A percentile compares a stretch with the other conserved stretches of the same genome.
Evolutionary conservation across 768 basidiomycete species (phyloP).

Genomic region (Trichaptum fuscoviolaceum): DNA sequence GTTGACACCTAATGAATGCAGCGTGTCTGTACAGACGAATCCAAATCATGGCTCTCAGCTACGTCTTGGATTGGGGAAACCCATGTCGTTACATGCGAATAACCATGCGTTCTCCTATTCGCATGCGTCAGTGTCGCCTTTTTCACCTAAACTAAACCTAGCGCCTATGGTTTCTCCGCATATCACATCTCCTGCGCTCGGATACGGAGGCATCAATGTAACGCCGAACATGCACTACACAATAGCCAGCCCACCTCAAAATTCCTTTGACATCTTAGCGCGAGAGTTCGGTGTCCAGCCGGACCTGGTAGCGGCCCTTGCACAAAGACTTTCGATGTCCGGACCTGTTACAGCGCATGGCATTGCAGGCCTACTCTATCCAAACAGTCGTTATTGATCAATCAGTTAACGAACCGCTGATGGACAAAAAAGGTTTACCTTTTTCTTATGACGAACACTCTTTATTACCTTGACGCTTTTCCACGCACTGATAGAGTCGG

Average conservation of each 20-base stretch:
- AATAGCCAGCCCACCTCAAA: slow-evolving; percentile 6
- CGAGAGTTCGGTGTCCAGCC: slow-evolving; percentile 72
- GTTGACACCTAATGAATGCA: not conserved
- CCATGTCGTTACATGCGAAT: not conserved
- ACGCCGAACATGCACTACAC: not conserved
- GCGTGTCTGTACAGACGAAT: not conserved
- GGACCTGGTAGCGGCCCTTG: slow-evolving; percentile 60
- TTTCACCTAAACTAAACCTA: not conserved
- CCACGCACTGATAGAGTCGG: not conserved
- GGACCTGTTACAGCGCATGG: slow-evolving; percentile 1
- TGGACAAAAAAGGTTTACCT: not conserved
- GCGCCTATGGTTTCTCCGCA: not conserved
- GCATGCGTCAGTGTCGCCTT: not conserved
- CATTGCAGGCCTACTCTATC: not conserved
- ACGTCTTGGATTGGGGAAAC: not conserved
- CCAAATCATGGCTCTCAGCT: not conserved
- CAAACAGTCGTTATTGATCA: not conserved
- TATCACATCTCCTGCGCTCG: not conserved
- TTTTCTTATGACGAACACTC: not conserved
- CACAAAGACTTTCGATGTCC: slow-evolving; percentile 44
- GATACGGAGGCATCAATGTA: not conserved
- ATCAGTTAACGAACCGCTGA: not conserved
- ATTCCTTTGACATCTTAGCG: slow-evolving; percentile 50
- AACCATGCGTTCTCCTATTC: not conserved
- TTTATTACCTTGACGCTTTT: not conserved